Percentiles rank a stretch among this genome's conserved stretches.
Conservation (phyloP, 2,329 filamentous ascomycete species). For the Aspergillus latus region DNA sequence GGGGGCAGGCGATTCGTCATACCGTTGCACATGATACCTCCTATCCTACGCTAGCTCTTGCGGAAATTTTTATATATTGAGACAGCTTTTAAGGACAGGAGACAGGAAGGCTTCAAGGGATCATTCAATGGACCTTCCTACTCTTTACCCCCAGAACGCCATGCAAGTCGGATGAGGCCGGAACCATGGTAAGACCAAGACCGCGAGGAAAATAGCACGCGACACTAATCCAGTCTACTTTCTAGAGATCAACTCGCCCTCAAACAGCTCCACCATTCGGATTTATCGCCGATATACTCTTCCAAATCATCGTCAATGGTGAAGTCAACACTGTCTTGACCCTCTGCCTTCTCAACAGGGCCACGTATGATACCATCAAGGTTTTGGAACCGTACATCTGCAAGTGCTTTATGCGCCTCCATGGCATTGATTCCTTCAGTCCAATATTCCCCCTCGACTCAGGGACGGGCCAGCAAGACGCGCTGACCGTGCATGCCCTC, state of each 20-base stretch:
- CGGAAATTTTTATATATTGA: slow-evolving; percentile 9
- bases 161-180: slow-evolving; percentile 6
- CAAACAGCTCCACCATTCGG: slow-evolving; percentile 23
- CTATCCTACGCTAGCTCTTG: slow-evolving; percentile 1
- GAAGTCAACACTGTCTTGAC: slow-evolving; percentile 25
- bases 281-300: slow-evolving; percentile 29
- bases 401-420: slow-evolving; percentile 31
- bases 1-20: slow-evolving; percentile 21
- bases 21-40: slow-evolving; percentile 20
- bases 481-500: slow-evolving; percentile 26
- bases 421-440: slow-evolving; percentile 60
- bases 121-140: slow-evolving; percentile 17
- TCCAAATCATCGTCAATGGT: slow-evolving; percentile 30
- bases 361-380: slow-evolving; percentile 29
- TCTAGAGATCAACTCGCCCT: slow-evolving; percentile 13
- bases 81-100: slow-evolving; percentile 10
- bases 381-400: slow-evolving; percentile 29
- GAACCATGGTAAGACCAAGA: background rate
- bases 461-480: slow-evolving; percentile 22
- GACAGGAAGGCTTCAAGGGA: background rate
- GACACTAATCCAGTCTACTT: slow-evolving; percentile 13
- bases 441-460: slow-evolving; percentile 49
- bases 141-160: slow-evolving; percentile 5
- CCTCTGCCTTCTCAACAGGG: slow-evolving; percentile 28
- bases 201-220: slow-evolving; percentile 4